Evolutionary conservation across 768 basidiomycete genomes (phyloP), one percentile per base, ranked within the genome.

Genomic region (Suillus brevipes): DNA sequence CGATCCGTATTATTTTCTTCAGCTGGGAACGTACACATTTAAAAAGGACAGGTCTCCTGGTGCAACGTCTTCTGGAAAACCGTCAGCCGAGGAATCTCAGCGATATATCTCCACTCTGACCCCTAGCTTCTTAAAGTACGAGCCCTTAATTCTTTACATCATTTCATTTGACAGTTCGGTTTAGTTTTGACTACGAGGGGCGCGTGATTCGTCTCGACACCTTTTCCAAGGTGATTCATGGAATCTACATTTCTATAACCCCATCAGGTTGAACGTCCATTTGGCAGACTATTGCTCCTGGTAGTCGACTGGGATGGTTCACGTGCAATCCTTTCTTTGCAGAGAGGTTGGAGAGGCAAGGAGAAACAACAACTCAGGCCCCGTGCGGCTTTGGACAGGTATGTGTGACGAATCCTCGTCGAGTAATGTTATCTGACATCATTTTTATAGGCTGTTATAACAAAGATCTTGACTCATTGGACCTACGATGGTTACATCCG

Each of bases 171-270:
- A 59, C 25, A 20, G 12, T 42, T 13, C 12, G 42, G 40, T 25
- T 8, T 63, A 87, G 85, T 50, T 78, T 89, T 70, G 92, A 95
- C 73, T 86, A 85, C 66, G 85, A 95, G 74, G 93, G 92, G 4
- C 86, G 93, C 37, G 93, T 96, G 50, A 86, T 96, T 64, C 88
- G 92, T 4, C 77, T 95, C 42, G 94, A 95, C 71, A 88, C 88
- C 0, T 91, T 92, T 73, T 89, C 87, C 43, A 92, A 92, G 85
- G 89, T 85, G 56, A 42, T 66, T 34, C 18, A 9, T 28, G 36
- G 25, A 28, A 45, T 36, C 9, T 10, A 37, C 4, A 50, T 28
- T 16, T 56, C 4, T 49, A 55, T 25, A 28, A 3, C 20, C 12
- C 13, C 25, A 18, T 60, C 3, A 18, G 43, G 20, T 37, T n/a